A percentile compares a stretch with the other conserved stretches of the same genome.
phyloP scores from a whole-genome alignment of 257 asterid species.

The Nyctanthes arbortristis region DNA sequence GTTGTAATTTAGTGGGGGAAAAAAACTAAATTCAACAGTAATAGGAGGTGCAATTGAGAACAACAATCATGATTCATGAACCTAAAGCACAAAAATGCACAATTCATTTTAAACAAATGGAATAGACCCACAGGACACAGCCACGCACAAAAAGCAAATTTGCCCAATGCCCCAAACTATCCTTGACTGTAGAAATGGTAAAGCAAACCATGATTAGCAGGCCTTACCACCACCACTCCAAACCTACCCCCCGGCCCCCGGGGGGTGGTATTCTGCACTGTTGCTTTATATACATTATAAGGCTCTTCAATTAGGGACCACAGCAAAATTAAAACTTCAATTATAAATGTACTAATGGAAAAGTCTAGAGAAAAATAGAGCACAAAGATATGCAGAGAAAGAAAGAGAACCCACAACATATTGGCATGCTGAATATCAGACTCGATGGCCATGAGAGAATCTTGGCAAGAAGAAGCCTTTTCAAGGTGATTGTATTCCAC shows the following conservation, averaged over 20 bases:
- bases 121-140: neutral
- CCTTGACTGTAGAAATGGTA: neutral
- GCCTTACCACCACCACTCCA: too few relatives aligned
- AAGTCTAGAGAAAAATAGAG: neutral
- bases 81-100: neutral
- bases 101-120: neutral
- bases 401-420: slow-evolving; percentile 41
- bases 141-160: neutral
- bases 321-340: too few relatives aligned
- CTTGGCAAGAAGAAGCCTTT: slow-evolving; percentile 46
- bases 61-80: neutral
- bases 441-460: slow-evolving; percentile 47
- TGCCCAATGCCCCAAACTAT: slow-evolving; percentile 14
- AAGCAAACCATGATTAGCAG: neutral
- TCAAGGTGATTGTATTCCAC: slow-evolving; percentile 45
- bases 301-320: slow-evolving; percentile 2
- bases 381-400: neutral
- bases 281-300: neutral
- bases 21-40: neutral
- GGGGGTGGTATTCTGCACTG: neutral
- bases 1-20: too few relatives aligned
- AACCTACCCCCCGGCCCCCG: too few relatives aligned
- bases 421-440: slow-evolving; percentile 63
- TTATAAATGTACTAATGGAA: neutral
- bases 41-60: neutral